A percentile compares a stretch with the other conserved stretches of the same genome.
Conservation (phyloP, 176 grass and related monocot genomes). For the Hyparrhenia diplandra region DNA sequence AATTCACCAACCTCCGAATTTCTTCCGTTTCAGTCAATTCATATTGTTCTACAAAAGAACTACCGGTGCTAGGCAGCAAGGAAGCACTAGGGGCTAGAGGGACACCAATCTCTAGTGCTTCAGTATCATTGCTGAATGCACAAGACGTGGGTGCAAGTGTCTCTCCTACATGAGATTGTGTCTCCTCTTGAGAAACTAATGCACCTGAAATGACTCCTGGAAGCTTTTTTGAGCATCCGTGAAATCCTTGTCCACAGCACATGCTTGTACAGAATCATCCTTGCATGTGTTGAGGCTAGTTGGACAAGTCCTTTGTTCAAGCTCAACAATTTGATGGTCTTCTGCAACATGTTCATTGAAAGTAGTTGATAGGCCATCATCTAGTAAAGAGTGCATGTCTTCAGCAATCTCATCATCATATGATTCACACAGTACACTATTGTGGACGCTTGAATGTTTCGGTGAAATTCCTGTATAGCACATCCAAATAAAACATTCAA, state of each 20-base stretch:
- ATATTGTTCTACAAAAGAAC: constrained; percentile 1
- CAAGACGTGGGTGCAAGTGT: neutral
- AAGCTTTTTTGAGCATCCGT: constrained; percentile 32
- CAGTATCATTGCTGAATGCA: constrained; percentile 15
- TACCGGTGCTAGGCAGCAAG: neutral
- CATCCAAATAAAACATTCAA: constrained; percentile 19
- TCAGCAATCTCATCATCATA: constrained; percentile 20
- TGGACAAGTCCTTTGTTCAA: constrained; percentile 41
- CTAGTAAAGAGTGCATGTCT: constrained; percentile 23
- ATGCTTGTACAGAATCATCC: constrained; percentile 24
- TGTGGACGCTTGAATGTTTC: neutral
- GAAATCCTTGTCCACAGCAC: constrained; percentile 4
- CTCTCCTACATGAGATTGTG: constrained; percentile 6
- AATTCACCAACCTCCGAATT: constrained; percentile 22
- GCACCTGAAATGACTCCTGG: neutral
- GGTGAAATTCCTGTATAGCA: constrained; percentile 38
- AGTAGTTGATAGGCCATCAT: constrained; percentile 27
- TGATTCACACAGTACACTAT: constrained; percentile 25
- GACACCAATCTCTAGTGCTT: neutral
- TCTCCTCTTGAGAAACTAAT: constrained; percentile 19
- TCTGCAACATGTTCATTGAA: constrained; percentile 13
- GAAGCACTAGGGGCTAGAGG: neutral
- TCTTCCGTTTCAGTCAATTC: constrained; percentile 25
- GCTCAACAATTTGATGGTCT: constrained; percentile 2
- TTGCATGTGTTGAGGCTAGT: constrained; percentile 19